These are phyloP conservation scores for Gynochthodes officinalis DNA, from an alignment of 257 asterid species.

Conservation along the genomic window DNA sequence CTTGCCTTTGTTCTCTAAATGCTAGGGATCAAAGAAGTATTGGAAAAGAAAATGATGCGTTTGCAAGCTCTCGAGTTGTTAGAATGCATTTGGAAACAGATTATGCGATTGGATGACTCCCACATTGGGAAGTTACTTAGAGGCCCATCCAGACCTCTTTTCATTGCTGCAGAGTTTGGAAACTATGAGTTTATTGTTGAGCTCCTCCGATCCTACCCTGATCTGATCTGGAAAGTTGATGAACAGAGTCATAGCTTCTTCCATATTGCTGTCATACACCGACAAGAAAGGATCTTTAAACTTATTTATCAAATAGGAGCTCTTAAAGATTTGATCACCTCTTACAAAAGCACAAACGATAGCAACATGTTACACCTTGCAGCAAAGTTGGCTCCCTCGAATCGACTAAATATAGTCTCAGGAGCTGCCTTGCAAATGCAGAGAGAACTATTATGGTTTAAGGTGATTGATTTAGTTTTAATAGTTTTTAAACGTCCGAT, in stretches of 20 bases:
- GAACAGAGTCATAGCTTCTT: conserved; percentile 34
- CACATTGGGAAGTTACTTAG: conserved; percentile 26
- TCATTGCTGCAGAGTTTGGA: conserved; percentile 35
- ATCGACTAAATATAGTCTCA: conserved; percentile 30
- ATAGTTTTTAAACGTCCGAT: not conserved
- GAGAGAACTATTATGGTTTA: conserved; percentile 32
- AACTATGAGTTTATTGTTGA: conserved; percentile 29
- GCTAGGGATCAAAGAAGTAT: conserved; percentile 21
- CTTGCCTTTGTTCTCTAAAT: not conserved
- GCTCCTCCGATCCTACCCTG: conserved; percentile 33
- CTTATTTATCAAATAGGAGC: conserved; percentile 37
- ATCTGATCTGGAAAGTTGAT: conserved; percentile 37
- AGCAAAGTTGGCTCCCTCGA: conserved; percentile 30
- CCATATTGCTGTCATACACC: conserved; percentile 33
- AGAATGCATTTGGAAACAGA: conserved; percentile 25
- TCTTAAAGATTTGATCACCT: conserved; percentile 33
- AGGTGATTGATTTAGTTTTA: too few relatives aligned
- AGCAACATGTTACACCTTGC: conserved; percentile 35
- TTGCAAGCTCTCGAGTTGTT: conserved; percentile 26
- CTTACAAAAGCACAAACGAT: conserved; percentile 21
- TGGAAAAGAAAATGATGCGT: conserved; percentile 25
- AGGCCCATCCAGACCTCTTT: conserved; percentile 29
- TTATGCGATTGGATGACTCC: conserved; percentile 23
- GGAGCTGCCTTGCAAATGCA: conserved; percentile 49
- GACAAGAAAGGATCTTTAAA: conserved; percentile 32